phyloP scores from a whole-genome alignment of 139 green algal species.

The Picochlorum sp. region DNA sequence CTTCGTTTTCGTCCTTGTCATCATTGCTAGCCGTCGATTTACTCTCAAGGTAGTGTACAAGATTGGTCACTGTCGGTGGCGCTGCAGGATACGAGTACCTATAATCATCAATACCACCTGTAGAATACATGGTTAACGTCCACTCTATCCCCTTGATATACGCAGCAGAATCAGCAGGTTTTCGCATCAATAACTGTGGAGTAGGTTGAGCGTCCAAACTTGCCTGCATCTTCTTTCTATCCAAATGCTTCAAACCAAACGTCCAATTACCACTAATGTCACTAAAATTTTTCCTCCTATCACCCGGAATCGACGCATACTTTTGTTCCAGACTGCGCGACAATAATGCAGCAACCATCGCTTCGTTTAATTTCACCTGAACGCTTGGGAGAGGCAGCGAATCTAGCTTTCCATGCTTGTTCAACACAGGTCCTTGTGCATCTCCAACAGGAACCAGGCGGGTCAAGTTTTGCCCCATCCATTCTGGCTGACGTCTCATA shows the following conservation, averaged over 20 bases:
- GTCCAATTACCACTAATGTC: background rate
- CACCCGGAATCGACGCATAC: background rate
- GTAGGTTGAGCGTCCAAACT: background rate
- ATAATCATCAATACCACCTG: slow-evolving; percentile 53
- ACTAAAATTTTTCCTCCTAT: background rate
- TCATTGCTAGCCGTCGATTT: background rate
- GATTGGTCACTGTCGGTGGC: slow-evolving; percentile 9
- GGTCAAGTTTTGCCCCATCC: slow-evolving; percentile 10
- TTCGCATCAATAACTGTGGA: background rate
- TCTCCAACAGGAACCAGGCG: slow-evolving; percentile 19
- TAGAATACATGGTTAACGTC: slow-evolving; percentile 70
- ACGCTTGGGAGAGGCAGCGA: background rate
- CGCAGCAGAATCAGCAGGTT: background rate
- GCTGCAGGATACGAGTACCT: slow-evolving; percentile 37
- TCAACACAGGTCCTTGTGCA: background rate
- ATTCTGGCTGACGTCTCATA: slow-evolving; percentile 22
- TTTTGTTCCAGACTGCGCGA: slow-evolving; percentile 12
- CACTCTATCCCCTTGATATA: slow-evolving; percentile 60
- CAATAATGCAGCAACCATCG: slow-evolving; percentile 21
- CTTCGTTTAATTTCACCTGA: slow-evolving; percentile 11
- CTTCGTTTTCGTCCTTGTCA: background rate
- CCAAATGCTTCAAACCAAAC: background rate
- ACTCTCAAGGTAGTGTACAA: slow-evolving; percentile 13
- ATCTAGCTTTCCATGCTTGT: background rate
- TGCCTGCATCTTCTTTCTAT: background rate